Conservation (phyloP, 345 rosid species). For the Theobroma cacao region DNA sequence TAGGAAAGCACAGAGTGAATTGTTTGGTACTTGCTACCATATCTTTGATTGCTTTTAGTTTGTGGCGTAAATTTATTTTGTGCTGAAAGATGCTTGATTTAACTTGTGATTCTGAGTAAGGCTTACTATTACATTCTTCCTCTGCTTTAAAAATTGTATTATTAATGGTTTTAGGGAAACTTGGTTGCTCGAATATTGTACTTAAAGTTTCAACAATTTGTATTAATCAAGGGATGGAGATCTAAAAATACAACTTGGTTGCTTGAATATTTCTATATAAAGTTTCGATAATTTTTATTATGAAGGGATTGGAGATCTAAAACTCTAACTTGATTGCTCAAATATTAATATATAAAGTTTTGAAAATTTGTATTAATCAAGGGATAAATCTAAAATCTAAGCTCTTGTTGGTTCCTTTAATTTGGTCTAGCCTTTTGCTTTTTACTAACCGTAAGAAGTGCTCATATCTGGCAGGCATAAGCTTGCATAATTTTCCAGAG, state of each 20-base stretch:
- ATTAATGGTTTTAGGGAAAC: neutral
- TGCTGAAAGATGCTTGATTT: neutral
- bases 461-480: conserved; percentile 62
- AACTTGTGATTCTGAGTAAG: neutral
- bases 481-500: conserved; percentile 99
- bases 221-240: neutral
- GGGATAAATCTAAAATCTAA: neutral
- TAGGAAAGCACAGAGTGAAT: neutral
- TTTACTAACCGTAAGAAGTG: neutral
- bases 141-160: neutral
- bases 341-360: neutral
- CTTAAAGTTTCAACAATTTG: neutral
- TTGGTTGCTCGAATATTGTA: neutral
- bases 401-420: neutral
- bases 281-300: neutral
- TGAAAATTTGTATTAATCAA: neutral
- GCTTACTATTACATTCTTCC: neutral
- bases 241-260: too few relatives aligned
- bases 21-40: neutral
- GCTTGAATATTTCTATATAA: neutral
- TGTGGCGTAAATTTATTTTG: neutral
- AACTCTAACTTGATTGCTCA: neutral
- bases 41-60: neutral
- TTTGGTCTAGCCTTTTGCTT: neutral
- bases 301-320: neutral